Conservation (phyloP, 2,329 filamentous ascomycete species). For the Dactylonectria macrodidyma region DNA sequence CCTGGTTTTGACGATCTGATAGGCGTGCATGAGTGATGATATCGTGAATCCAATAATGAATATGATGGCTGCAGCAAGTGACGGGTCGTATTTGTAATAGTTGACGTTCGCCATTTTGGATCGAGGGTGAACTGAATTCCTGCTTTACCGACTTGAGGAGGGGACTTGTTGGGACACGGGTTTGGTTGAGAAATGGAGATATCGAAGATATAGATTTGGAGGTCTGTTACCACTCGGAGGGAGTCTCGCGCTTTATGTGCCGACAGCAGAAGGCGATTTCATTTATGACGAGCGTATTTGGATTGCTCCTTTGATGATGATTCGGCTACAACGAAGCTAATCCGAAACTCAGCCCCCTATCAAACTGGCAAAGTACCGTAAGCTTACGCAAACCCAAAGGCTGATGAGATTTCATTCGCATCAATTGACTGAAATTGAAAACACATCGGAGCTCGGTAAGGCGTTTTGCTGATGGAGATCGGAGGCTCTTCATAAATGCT, state of each 20-base stretch:
- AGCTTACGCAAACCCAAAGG: background rate
- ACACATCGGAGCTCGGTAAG: background rate
- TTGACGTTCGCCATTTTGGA: background rate
- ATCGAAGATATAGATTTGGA: background rate
- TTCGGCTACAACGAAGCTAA: background rate
- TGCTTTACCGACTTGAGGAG: background rate
- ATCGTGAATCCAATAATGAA: conserved; percentile 5
- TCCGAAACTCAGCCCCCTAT: background rate
- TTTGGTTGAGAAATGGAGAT: background rate
- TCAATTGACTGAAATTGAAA: background rate
- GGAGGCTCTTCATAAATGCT: background rate
- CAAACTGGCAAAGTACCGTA: background rate
- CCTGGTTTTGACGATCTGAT: conserved; percentile 1
- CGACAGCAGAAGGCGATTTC: too few relatives aligned
- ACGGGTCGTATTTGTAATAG: conserved; percentile 15
- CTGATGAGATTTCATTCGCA: background rate
- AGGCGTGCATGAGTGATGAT: background rate
- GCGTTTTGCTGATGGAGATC: background rate
- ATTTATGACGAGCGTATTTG: background rate
- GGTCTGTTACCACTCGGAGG: background rate
- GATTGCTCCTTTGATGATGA: background rate
- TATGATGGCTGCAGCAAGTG: conserved; percentile 7
- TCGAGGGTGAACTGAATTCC: background rate
- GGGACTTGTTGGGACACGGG: background rate
- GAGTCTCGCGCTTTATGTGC: background rate